A percentile compares a stretch with the other conserved stretches of the same genome.
Conservation (phyloP, 768 basidiomycete genomes). For the Kwoniella shandongensis region DNA sequence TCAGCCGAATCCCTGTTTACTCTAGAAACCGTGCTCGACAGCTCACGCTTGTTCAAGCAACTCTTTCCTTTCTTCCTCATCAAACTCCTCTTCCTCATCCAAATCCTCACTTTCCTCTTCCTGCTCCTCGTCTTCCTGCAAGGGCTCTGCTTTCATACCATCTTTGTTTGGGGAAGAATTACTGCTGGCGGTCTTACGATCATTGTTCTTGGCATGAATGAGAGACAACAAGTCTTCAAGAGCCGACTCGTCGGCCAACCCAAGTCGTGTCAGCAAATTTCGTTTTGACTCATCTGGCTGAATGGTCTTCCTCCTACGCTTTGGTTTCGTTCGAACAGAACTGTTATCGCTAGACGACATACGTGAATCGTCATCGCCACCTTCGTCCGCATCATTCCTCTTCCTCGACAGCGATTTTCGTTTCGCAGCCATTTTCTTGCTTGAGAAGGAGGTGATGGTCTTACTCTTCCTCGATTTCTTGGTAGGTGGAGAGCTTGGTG, state of each 20-base stretch:
- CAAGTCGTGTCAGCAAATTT: too few species aligned
- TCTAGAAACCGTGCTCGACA: background rate
- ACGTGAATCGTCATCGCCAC: too few species aligned
- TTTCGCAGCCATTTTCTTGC: too few species aligned
- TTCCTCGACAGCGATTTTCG: too few species aligned
- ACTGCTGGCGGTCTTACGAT: too few species aligned
- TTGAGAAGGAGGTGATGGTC: too few species aligned
- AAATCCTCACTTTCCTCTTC: background rate
- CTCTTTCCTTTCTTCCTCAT: background rate
- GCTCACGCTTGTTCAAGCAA: slow-evolving; percentile 8
- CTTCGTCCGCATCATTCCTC: background rate
- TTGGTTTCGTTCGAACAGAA: background rate
- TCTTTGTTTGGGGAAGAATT: too few species aligned
- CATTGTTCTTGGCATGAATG: too few species aligned
- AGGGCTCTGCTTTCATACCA: too few species aligned
- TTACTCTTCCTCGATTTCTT: background rate
- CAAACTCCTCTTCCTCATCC: background rate
- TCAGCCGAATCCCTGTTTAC: background rate
- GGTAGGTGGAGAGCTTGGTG: background rate
- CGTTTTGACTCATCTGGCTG: background rate
- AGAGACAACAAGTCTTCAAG: too few species aligned
- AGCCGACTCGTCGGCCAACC: too few species aligned
- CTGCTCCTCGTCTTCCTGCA: background rate
- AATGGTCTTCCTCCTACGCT: too few species aligned
- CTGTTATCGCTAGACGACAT: background rate